A percentile compares a stretch with the other conserved stretches of the same genome.
Evolutionary conservation across 768 basidiomycete genomes (phyloP).

Genomic region (Auriscalpium vulgare): DNA sequence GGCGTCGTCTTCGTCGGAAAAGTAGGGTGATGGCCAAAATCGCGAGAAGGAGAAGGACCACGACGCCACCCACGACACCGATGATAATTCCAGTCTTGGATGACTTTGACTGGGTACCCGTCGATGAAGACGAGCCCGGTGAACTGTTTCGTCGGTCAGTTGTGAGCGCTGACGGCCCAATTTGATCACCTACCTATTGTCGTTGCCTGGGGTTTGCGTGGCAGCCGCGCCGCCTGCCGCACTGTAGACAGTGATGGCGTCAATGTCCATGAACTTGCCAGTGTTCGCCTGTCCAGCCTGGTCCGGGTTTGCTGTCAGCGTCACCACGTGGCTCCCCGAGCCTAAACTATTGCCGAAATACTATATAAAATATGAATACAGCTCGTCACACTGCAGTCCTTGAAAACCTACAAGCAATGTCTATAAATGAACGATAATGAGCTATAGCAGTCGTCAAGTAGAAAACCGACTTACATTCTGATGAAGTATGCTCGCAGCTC

Average conservation of each 20-base stretch:
- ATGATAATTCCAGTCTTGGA: neutral
- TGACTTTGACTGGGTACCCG: neutral
- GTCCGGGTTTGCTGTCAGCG: conserved; percentile 25
- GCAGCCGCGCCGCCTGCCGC: neutral
- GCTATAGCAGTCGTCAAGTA: neutral
- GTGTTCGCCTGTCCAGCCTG: neutral
- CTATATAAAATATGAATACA: conserved; percentile 14
- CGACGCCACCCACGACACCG: neutral
- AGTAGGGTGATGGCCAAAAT: neutral
- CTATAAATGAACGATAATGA: conserved; percentile 6
- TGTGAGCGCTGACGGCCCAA: neutral
- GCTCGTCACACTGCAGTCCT: too few species aligned
- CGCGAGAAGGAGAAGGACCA: neutral
- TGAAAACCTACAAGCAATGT: conserved; percentile 17
- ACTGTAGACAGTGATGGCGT: conserved; percentile 4
- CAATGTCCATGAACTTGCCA: conserved; percentile 5
- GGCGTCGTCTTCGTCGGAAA: conserved; percentile 3
- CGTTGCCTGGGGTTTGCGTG: neutral
- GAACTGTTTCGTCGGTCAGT: too few species aligned
- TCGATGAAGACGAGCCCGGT: too few species aligned
- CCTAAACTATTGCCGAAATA: conserved; percentile 35
- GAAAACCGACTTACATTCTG: conserved; percentile 19
- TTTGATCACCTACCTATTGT: neutral
- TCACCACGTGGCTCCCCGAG: conserved; percentile 31
- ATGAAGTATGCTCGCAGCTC: conserved; percentile 27